Evolutionary conservation across 1,284 basidiomycete genomes (phyloP).

Genomic region (Cerioporus squamosus): DNA sequence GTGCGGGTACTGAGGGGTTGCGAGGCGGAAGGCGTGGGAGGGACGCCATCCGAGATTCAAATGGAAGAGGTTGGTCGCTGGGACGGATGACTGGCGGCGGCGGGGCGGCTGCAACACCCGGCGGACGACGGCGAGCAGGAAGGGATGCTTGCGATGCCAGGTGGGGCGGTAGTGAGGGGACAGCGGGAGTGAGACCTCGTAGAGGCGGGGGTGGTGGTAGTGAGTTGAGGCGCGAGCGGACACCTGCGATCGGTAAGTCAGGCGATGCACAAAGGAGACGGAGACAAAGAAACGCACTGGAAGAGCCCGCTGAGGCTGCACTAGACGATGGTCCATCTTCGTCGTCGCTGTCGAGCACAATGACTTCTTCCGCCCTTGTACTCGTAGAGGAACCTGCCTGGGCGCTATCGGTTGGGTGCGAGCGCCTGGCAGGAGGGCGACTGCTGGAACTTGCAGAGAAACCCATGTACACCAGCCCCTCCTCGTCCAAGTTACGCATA

Average conservation of each 20-base stretch:
- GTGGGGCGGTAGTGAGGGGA: slow-evolving; percentile 47
- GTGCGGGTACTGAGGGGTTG: slow-evolving; percentile 20
- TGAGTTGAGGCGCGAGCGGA: slow-evolving; percentile 39
- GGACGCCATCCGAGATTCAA: slow-evolving; percentile 40
- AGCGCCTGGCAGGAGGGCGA: slow-evolving; percentile 8
- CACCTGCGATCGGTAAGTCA: slow-evolving; percentile 15
- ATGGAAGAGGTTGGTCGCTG: slow-evolving; percentile 46
- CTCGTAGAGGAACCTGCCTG: slow-evolving; percentile 17
- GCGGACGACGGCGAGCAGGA: slow-evolving; percentile 24
- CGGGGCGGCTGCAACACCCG: not conserved
- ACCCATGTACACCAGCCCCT: slow-evolving; percentile 15
- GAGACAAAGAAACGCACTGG: slow-evolving; percentile 25
- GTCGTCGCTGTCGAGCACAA: slow-evolving; percentile 50
- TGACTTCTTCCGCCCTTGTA: slow-evolving; percentile 20
- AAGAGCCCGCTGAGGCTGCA: slow-evolving; percentile 15
- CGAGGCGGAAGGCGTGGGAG: slow-evolving; percentile 27
- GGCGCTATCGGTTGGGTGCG: slow-evolving; percentile 13
- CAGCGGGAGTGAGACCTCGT: slow-evolving; percentile 26
- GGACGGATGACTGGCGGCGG: slow-evolving; percentile 42
- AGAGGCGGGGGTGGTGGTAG: slow-evolving; percentile 46
- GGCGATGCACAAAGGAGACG: not conserved
- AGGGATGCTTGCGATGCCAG: slow-evolving; percentile 24
- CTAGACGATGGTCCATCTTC: slow-evolving; percentile 35
- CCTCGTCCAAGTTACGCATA: not conserved
- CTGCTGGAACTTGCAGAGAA: not conserved